Evolutionary conservation across 495 filamentous ascomycete species (phyloP).

Genomic region (Penicillium coprophilum): DNA sequence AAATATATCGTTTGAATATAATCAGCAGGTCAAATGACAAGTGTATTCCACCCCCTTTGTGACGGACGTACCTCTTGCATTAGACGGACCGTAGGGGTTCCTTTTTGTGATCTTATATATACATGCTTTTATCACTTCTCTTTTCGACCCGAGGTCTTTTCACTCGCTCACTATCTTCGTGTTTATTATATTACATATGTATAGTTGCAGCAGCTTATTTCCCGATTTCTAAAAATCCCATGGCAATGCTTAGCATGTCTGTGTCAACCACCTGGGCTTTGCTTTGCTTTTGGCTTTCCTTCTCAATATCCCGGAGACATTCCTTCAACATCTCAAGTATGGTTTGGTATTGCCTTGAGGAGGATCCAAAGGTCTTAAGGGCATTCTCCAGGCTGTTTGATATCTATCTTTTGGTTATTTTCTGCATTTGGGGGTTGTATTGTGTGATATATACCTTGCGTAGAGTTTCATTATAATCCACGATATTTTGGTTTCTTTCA

Average conservation of each 20-base stretch:
- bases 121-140: too few relatives aligned
- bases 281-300: constrained; percentile 8
- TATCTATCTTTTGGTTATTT: constrained; percentile 30
- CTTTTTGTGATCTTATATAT: too few relatives aligned
- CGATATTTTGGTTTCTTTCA: neutral
- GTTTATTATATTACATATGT: neutral
- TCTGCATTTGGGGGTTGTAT: neutral
- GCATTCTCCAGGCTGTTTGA: constrained; percentile 44
- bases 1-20: constrained; percentile 4
- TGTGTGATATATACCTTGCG: constrained; percentile 24
- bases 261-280: constrained; percentile 27
- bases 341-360: constrained; percentile 40
- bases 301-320: constrained; percentile 36
- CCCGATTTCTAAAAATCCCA: constrained; percentile 43
- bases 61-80: too few relatives aligned
- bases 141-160: too few relatives aligned
- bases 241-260: constrained; percentile 37
- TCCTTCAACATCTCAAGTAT: constrained; percentile 40
- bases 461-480: constrained; percentile 34
- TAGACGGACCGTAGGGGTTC: too few relatives aligned
- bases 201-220: constrained; percentile 8
- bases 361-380: constrained; percentile 40
- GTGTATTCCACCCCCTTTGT: neutral
- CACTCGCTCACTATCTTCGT: too few relatives aligned
- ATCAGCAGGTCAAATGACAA: neutral